These are phyloP conservation scores for Lasiodiplodia hormozganensis DNA, from an alignment of 2,329 filamentous ascomycete genomes.

Conservation along the genomic window DNA sequence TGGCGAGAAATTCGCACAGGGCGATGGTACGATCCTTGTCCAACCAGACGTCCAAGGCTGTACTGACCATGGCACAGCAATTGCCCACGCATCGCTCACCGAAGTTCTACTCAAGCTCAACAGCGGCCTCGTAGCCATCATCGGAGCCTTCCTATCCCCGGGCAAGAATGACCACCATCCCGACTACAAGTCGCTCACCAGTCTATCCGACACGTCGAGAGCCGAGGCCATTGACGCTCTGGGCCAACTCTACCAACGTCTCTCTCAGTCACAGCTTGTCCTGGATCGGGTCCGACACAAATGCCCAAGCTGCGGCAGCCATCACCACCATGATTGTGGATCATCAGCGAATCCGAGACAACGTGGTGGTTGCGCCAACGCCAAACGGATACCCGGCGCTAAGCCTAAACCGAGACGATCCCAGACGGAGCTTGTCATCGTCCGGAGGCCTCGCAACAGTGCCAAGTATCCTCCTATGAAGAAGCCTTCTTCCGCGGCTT, in stretches of 20 bases:
- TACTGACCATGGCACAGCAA: constrained; percentile 42
- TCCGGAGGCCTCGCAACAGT: constrained; percentile 40
- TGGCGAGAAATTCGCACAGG: constrained; percentile 50
- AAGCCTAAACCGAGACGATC: constrained; percentile 13
- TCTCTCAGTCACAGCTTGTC: constrained; percentile 46
- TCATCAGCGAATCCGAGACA: neutral
- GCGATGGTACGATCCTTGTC: constrained; percentile 48
- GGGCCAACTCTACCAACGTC: constrained; percentile 47
- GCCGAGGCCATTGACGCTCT: constrained; percentile 52
- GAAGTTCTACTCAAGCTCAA: constrained; percentile 55
- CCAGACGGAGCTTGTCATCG: constrained; percentile 46
- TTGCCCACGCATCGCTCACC: constrained; percentile 54
- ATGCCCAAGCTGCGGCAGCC: constrained; percentile 38
- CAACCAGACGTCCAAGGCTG: neutral
- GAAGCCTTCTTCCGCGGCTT: neutral
- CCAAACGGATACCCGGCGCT: constrained; percentile 2
- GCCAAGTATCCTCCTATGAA: constrained; percentile 31
- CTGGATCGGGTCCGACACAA: constrained; percentile 37
- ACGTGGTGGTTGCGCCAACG: neutral
- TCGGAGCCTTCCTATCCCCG: constrained; percentile 51
- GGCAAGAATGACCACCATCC: constrained; percentile 45
- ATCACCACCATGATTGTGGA: constrained; percentile 30
- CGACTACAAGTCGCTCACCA: constrained; percentile 54
- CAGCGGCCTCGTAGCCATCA: constrained; percentile 55
- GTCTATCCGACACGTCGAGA: constrained; percentile 54